Conservation (phyloP, 176 grass and related monocot genomes). For the Cenchrus purpureus region DNA sequence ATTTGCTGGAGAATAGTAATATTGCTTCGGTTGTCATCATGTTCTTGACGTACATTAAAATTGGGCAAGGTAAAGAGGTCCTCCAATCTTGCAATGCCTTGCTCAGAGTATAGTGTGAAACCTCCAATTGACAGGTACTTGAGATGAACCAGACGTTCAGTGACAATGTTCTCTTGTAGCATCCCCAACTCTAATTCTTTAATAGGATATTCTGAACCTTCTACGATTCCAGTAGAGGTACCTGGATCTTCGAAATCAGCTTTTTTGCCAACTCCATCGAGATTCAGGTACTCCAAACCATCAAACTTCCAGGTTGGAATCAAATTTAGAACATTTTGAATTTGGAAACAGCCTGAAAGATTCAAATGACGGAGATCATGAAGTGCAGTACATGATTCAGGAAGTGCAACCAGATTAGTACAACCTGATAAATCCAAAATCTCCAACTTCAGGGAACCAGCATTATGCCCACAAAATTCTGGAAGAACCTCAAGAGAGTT, state of each 20-base stretch:
- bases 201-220: background rate
- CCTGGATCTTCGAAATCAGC: background rate
- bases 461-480: no score
- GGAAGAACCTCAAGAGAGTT: no score
- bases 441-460: no score
- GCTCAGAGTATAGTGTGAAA: background rate
- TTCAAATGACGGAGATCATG: background rate
- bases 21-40: background rate
- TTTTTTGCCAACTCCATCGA: background rate
- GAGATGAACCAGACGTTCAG: background rate
- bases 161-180: background rate
- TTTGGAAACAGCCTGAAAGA: background rate
- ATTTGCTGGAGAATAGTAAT: slow-evolving; percentile 2
- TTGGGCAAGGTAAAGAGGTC: slow-evolving; percentile 1
- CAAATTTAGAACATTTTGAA: background rate
- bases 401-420: no score
- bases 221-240: background rate
- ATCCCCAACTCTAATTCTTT: background rate
- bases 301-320: background rate
- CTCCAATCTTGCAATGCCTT: background rate
- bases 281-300: slow-evolving; percentile 17
- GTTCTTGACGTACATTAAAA: background rate
- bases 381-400: no score
- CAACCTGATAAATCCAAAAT: no score
- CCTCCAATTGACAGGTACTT: slow-evolving; percentile 1